Percentiles rank a stretch among this genome's conserved stretches.
phyloP scores from a whole-genome alignment of 2,329 filamentous ascomycete genomes.

The Alternaria arborescens region DNA sequence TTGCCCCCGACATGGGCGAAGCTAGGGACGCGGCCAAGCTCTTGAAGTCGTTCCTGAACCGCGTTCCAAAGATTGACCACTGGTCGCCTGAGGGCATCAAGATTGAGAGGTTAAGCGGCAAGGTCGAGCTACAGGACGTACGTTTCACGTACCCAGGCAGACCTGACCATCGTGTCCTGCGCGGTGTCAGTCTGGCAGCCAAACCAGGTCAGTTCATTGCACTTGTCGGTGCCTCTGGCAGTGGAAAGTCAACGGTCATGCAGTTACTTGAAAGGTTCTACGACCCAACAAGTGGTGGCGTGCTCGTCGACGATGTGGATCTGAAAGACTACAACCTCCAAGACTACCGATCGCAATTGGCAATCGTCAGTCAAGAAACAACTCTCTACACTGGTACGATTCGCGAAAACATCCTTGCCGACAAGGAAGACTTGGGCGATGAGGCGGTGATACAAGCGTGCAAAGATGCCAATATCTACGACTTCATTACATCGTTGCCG shows the following conservation, averaged over 20 bases:
- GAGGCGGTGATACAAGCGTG: constrained; percentile 79
- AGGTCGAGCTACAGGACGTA: constrained; percentile 88
- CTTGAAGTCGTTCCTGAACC: constrained; percentile 84
- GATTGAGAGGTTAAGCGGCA: constrained; percentile 67
- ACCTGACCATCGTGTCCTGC: constrained; percentile 89
- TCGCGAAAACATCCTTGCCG: constrained; percentile 78
- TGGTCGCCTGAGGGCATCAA: constrained; percentile 51
- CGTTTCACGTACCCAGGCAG: constrained; percentile 95
- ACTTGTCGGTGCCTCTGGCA: constrained; percentile 91
- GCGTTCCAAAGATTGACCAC: constrained; percentile 73
- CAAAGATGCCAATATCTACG: constrained; percentile 65
- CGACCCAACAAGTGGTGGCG: constrained; percentile 80
- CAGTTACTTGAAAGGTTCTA: constrained; percentile 94
- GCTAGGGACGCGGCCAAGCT: constrained; percentile 83
- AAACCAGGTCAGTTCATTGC: constrained; percentile 85
- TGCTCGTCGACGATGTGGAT: constrained; percentile 84
- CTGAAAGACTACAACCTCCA: constrained; percentile 80
- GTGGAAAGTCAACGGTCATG: constrained; percentile 94
- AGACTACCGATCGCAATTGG: constrained; percentile 83
- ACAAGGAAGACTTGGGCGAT: constrained; percentile 73
- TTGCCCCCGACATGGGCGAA: constrained; percentile 96
- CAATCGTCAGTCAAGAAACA: constrained; percentile 95
- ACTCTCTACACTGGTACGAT: constrained; percentile 95
- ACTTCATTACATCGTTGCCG: constrained; percentile 48
- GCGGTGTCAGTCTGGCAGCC: constrained; percentile 78